Base-by-base conservation (phyloP, 805 yeast genomes). In the Starmerella riodocensis region DNA sequence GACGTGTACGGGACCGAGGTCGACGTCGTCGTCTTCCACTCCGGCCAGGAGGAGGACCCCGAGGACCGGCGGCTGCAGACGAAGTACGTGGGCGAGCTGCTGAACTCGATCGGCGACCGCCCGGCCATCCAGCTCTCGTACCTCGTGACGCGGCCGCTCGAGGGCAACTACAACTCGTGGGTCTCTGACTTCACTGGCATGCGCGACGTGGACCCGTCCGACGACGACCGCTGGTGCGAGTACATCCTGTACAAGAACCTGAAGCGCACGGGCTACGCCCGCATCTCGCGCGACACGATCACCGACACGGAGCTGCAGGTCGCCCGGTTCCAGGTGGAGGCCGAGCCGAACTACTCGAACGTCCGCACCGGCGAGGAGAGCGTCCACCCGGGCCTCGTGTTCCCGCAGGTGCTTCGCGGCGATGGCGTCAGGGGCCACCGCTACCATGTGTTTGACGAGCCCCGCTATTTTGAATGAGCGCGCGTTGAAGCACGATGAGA, bases 211-310 rank as follows among this genome's bases (percentile, higher is more conserved):
- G 98, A 91, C 58, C 78, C 86, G 32, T 66, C 78, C 6, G 55
- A 52, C 35, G 96, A 88, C 57, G 98, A 91, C 56, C 74, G 98
- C 63, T 91, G 98, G 98, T 91, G 98, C 63, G 94, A 91, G 63
- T 91, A 91, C 62, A 84, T 91, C 46, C 63, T 91, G 48, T 91
- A 79, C 71, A 80, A 86, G 58, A 77, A 79, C 43, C 64, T 91
- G 60, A 78, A 74, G 57, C 78, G 94, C 60, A 74, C 79, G 1
- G 97, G 93, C 3, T 91, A 91, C 58, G 97, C 97, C 0, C 74
- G 98, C 58, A 78, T 91, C 30, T 76, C 93, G 33, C 73, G 98
- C 55, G 83, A 91, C 7, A 76, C 94, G 1, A 86, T 91, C 50
- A 91, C 98, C 0, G 98, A 91, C 57, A 91, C 98, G 2, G 98